A percentile compares a stretch with the other conserved stretches of the same genome.
phyloP scores from a whole-genome alignment of 139 green algal species.

The Micractinium sp. region DNA sequence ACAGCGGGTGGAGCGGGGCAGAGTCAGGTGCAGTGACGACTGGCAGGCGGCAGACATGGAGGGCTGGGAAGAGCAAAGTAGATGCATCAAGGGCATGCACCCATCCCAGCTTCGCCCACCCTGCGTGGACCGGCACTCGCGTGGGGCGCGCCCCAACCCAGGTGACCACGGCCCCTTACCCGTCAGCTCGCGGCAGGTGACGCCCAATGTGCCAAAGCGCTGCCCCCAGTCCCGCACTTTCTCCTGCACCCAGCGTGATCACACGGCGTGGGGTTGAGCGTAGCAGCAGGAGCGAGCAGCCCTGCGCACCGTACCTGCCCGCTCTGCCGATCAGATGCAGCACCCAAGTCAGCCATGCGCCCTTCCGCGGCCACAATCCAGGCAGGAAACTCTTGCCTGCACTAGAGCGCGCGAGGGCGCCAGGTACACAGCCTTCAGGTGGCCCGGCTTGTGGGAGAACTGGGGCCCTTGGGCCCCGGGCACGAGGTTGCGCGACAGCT shows the following conservation, averaged over 20 bases:
- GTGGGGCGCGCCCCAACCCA: neutral
- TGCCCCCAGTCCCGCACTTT: conserved; percentile 77
- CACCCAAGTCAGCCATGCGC: neutral
- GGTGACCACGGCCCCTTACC: conserved; percentile 49
- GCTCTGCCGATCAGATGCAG: neutral
- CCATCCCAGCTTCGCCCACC: too few species aligned
- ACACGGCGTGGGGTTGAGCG: neutral
- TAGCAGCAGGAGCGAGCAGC: neutral
- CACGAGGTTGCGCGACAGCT: conserved; percentile 60
- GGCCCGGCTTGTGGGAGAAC: conserved; percentile 28
- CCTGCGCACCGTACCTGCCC: neutral
- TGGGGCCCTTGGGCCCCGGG: conserved; percentile 20
- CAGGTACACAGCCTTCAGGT: conserved; percentile 71
- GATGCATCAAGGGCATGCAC: neutral
- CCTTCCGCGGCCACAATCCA: neutral
- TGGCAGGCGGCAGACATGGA: neutral
- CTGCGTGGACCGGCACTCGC: too few species aligned
- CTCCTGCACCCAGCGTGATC: conserved; percentile 65
- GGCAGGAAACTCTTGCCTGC: conserved; percentile 19
- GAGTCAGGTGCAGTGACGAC: neutral
- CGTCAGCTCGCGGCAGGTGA: conserved; percentile 75
- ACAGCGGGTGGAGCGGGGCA: neutral
- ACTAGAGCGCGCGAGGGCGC: conserved; percentile 77
- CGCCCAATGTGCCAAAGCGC: conserved; percentile 60
- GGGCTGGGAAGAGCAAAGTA: neutral